Evolutionary conservation across 2,329 filamentous ascomycete genomes (phyloP).

Genomic region (Microdochium nivale): DNA sequence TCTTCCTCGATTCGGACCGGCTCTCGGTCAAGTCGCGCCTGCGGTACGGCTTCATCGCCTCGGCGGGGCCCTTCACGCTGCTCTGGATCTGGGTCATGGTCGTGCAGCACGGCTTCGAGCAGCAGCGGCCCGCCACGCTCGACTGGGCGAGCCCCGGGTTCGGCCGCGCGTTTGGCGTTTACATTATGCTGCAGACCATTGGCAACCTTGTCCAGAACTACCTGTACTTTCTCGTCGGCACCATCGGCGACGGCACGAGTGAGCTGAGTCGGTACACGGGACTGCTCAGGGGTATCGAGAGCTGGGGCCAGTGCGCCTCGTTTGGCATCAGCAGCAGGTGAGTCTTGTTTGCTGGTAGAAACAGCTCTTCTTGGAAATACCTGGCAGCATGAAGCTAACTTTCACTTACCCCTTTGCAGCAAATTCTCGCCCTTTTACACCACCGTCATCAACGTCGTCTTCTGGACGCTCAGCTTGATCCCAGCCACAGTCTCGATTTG

Average conservation of each 20-base stretch:
- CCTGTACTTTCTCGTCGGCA: constrained; percentile 46
- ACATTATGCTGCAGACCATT: constrained; percentile 51
- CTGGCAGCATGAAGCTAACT: no score
- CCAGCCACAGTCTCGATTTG: constrained; percentile 10
- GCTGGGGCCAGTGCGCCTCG: constrained; percentile 23
- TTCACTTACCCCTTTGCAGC: no score
- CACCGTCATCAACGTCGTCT: constrained; percentile 12
- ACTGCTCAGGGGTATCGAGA: constrained; percentile 30
- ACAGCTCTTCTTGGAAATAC: no score
- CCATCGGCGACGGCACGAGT: constrained; percentile 46
- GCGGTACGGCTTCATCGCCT: constrained; percentile 47
- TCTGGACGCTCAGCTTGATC: constrained; percentile 12
- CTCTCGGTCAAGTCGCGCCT: constrained; percentile 23
- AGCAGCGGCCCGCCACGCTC: constrained; percentile 45
- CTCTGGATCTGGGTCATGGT: constrained; percentile 69
- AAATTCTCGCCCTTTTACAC: constrained; percentile 15
- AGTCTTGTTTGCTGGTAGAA: not conserved
- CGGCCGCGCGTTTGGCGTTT: constrained; percentile 57
- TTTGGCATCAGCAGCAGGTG: constrained; percentile 12
- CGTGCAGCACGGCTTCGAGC: constrained; percentile 48
- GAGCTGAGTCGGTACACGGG: constrained; percentile 34
- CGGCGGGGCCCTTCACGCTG: constrained; percentile 40
- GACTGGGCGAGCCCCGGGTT: constrained; percentile 61
- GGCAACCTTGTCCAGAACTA: constrained; percentile 45
- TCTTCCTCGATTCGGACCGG: constrained; percentile 10